These are phyloP conservation scores for Triticum urartu DNA, from an alignment of 176 grass and related monocot species.

Conservation along the genomic window DNA sequence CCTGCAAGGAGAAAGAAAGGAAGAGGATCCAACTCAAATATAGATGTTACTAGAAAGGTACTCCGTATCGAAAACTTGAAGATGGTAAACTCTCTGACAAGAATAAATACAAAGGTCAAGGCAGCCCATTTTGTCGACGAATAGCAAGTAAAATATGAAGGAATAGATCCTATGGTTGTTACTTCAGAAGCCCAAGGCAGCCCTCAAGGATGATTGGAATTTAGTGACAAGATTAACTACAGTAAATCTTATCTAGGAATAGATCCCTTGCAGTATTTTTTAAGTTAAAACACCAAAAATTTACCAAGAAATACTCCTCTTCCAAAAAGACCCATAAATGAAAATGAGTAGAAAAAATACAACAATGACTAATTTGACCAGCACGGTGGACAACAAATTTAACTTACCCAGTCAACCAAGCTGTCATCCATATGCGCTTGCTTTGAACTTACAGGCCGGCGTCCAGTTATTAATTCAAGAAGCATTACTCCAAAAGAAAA, in stretches of 20 bases:
- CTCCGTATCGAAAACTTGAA: background rate
- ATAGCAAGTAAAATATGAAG: background rate
- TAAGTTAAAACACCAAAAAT: no score
- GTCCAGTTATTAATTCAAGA: slow-evolving; percentile 94
- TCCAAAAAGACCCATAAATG: background rate
- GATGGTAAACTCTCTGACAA: background rate
- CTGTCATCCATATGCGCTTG: slow-evolving; percentile 81
- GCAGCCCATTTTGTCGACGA: background rate
- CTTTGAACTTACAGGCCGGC: slow-evolving; percentile 73
- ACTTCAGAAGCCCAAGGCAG: background rate
- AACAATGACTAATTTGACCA: background rate
- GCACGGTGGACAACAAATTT: background rate
- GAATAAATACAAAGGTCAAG: background rate
- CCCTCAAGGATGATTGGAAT: slow-evolving; percentile 7
- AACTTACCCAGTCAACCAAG: slow-evolving; percentile 92
- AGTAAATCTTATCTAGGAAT: background rate
- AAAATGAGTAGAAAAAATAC: background rate
- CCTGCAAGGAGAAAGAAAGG: slow-evolving; percentile 39
- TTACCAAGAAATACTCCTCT: background rate
- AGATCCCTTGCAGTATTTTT: no score
- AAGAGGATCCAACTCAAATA: background rate
- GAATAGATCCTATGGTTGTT: background rate
- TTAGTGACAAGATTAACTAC: background rate
- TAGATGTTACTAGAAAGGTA: background rate
- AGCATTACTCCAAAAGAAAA: slow-evolving; percentile 97